phyloP scores from a whole-genome alignment of 148 eudicot genomes.

The Arctostaphylos glauca region DNA sequence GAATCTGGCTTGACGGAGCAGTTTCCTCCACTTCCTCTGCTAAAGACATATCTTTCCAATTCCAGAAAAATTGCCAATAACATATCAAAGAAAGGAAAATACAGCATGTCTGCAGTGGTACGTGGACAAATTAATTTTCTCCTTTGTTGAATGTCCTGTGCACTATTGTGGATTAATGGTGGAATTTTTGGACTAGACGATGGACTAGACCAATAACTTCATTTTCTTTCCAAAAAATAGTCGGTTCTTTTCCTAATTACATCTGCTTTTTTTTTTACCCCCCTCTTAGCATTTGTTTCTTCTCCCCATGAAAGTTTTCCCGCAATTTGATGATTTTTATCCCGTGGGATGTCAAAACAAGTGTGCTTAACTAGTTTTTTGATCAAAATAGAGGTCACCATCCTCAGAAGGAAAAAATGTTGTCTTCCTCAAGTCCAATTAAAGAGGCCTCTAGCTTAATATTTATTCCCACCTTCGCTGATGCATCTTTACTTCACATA shows the following conservation, averaged over 20 bases:
- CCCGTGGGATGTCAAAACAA: not conserved
- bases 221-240: not conserved
- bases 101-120: conserved; percentile 14
- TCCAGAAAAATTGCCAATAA: conserved; percentile 20
- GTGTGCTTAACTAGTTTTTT: not conserved
- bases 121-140: not conserved
- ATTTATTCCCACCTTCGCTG: not conserved
- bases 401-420: not conserved
- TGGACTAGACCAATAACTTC: not conserved
- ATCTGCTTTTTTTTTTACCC: not conserved
- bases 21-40: conserved; percentile 47
- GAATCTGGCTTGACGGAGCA: conserved; percentile 49
- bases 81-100: conserved; percentile 18
- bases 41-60: conserved; percentile 34
- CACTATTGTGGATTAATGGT: not conserved
- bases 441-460: not conserved
- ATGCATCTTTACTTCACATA: not conserved
- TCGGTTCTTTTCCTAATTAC: not conserved
- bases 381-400: not conserved
- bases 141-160: not conserved
- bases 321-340: not conserved
- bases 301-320: not conserved
- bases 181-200: not conserved
- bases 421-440: not conserved
- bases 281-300: not conserved